Base-by-base conservation (phyloP, 768 basidiomycete species). In the Cubamyces sp. region DNA sequence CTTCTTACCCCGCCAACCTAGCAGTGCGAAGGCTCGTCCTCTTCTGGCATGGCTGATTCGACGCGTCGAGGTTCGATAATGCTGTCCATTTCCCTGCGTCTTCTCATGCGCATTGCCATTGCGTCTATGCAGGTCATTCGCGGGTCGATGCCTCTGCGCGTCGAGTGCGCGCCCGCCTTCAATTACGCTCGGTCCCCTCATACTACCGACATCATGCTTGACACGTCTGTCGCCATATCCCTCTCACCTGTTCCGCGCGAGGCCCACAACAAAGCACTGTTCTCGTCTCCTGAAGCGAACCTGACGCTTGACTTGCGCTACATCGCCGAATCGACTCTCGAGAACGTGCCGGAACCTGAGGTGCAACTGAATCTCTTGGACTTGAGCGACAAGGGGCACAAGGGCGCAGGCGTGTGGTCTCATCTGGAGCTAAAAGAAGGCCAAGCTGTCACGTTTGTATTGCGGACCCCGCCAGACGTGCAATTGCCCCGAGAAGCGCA, bases 151-250 rank as follows among this genome's bases (percentile, higher is more conserved):
- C 87, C 92, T 0, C 79, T 96, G 55, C 81, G 85, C 60, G 82
- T 98, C 74, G 92, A 98, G 77, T 95, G 93, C 68, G 94, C 93
- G 0, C 96, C 96, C 0, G 96, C 95, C 0, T 99, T 99, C 85
- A 89, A 97, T 74, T 99, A 99, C 69, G 95, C 94, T 0, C 82
- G 90, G 14, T 82, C 87, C 50, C 51, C 79, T 2, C 96, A 98
- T 74, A 83, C 79, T 8, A 90, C 90, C 0, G 72, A 79, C 28
- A 78, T 86, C 66, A 65, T 86, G 56, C 69, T 77, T 18, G 85
- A 88, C 68, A 66, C 80, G 69, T 77, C 82, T 49, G 49, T 79
- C 74, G 58, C 64, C 47, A 43, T 61, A 18, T 54, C 60, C 37
- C 46, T 62, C 59, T 56, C 67, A 42, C 52, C 62, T 42, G 75